Evolutionary conservation across 805 yeast species (phyloP).

Genomic region (Saccharomycodes ludwigii): DNA sequence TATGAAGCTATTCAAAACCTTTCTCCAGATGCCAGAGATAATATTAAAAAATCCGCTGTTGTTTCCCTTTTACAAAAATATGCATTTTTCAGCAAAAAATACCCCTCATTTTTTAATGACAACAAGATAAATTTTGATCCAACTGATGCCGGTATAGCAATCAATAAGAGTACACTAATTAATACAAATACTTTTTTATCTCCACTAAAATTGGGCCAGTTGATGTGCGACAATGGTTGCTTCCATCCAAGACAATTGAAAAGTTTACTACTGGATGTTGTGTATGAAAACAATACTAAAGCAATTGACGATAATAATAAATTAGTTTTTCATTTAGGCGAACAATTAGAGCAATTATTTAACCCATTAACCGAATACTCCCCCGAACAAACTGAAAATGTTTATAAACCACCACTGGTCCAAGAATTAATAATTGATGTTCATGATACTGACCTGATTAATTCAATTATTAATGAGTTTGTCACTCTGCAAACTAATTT

Average conservation of each 20-base stretch:
- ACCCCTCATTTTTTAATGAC: slow-evolving; percentile 8
- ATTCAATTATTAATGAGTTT: slow-evolving; percentile 53
- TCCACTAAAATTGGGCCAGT: slow-evolving; percentile 46
- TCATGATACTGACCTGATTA: slow-evolving; percentile 29
- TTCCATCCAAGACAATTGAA: slow-evolving; percentile 35
- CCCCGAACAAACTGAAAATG: slow-evolving; percentile 71
- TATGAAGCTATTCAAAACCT: slow-evolving; percentile 73
- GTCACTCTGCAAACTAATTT: slow-evolving; percentile 60
- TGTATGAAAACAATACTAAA: slow-evolving; percentile 44
- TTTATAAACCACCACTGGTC: slow-evolving; percentile 37
- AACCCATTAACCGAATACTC: slow-evolving; percentile 86
- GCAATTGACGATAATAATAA: slow-evolving; percentile 58
- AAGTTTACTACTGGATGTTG: slow-evolving; percentile 57
- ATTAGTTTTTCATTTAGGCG: slow-evolving; percentile 66
- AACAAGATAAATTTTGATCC: slow-evolving; percentile 51
- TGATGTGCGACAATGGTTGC: slow-evolving; percentile 45
- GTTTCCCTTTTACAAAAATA: slow-evolving; percentile 58
- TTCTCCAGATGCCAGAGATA: slow-evolving; percentile 35
- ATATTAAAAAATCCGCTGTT: slow-evolving; percentile 66
- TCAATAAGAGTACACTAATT: slow-evolving; percentile 49
- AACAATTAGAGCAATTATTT: slow-evolving; percentile 76
- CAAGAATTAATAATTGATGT: slow-evolving; percentile 5
- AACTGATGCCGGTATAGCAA: slow-evolving; percentile 70
- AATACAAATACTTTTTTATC: slow-evolving; percentile 26
- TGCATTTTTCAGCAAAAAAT: slow-evolving; percentile 33